These are phyloP conservation scores for Candida peoriensis DNA, from an alignment of 805 yeast genomes.

Conservation along the genomic window DNA sequence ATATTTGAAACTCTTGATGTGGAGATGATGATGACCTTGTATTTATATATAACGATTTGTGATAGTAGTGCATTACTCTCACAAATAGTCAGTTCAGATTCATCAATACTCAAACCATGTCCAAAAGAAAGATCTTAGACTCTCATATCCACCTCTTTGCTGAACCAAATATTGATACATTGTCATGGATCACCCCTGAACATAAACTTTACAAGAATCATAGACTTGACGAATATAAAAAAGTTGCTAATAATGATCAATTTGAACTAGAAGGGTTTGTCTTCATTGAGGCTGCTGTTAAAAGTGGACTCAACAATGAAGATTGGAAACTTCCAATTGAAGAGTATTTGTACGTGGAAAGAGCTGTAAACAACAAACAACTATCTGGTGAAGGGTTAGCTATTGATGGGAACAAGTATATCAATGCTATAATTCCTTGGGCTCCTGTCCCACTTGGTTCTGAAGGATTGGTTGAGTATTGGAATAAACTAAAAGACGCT, in stretches of 20 bases:
- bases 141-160: slow-evolving; percentile 20
- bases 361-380: slow-evolving; percentile 6
- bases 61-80: too few relatives aligned
- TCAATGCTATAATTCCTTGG: slow-evolving; percentile 38
- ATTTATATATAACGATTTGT: too few relatives aligned
- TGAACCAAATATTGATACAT: slow-evolving; percentile 6
- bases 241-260: background rate
- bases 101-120: too few relatives aligned
- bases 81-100: too few relatives aligned
- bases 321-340: slow-evolving; percentile 13
- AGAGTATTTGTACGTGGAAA: slow-evolving; percentile 12
- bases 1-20: too few relatives aligned
- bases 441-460: slow-evolving; percentile 37
- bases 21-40: too few relatives aligned
- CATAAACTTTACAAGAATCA: slow-evolving; percentile 8
- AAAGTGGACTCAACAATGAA: slow-evolving; percentile 7
- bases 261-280: slow-evolving; percentile 8
- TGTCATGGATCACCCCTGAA: slow-evolving; percentile 15
- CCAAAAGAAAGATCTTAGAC: slow-evolving; percentile 10
- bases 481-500: slow-evolving; percentile 14
- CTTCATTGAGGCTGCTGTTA: slow-evolving; percentile 16
- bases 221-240: slow-evolving; percentile 9
- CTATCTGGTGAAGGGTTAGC: slow-evolving; percentile 4
- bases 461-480: slow-evolving; percentile 11
- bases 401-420: slow-evolving; percentile 1